These are phyloP conservation scores for Tetrapisispora nanseiensis DNA, from an alignment of 805 yeast species.

Conservation along the genomic window DNA sequence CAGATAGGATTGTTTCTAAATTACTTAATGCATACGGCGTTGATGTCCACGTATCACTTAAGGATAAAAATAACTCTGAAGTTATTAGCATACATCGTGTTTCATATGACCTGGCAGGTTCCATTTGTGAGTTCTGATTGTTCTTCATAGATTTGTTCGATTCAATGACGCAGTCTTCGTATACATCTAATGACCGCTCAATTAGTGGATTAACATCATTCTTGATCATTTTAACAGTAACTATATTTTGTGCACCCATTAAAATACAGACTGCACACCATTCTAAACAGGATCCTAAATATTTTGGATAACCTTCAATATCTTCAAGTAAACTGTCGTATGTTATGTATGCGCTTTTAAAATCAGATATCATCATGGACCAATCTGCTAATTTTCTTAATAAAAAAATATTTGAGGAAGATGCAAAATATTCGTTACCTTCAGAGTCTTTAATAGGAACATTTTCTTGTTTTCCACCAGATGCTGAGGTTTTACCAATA, in stretches of 20 bases:
- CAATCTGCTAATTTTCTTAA: constrained; percentile 84
- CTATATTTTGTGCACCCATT: constrained; percentile 40
- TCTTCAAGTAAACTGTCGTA: constrained; percentile 79
- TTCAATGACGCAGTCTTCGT: constrained; percentile 32
- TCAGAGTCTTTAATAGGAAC: constrained; percentile 35
- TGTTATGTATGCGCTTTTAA: constrained; percentile 69
- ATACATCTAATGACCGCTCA: constrained; percentile 18
- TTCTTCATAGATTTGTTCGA: too few relatives aligned
- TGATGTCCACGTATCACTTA: constrained; percentile 35
- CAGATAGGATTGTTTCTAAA: constrained; percentile 39
- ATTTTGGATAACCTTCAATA: constrained; percentile 42
- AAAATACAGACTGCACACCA: constrained; percentile 70
- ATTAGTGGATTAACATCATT: constrained; percentile 38
- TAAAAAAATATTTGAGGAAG: constrained; percentile 57
- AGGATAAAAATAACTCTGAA: constrained; percentile 53
- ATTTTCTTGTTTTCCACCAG: constrained; percentile 9
- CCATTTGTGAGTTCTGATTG: too few relatives aligned
- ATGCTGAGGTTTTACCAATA: constrained; percentile 15
- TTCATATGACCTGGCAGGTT: constrained; percentile 43
- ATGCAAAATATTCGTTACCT: constrained; percentile 48
- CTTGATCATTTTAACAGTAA: constrained; percentile 34
- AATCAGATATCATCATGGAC: constrained; percentile 85
- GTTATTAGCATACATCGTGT: constrained; percentile 56
- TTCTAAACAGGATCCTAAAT: constrained; percentile 70
- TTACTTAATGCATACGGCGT: constrained; percentile 35